Base-by-base conservation (phyloP, 768 basidiomycete genomes). In the Leccinum obscurum region DNA sequence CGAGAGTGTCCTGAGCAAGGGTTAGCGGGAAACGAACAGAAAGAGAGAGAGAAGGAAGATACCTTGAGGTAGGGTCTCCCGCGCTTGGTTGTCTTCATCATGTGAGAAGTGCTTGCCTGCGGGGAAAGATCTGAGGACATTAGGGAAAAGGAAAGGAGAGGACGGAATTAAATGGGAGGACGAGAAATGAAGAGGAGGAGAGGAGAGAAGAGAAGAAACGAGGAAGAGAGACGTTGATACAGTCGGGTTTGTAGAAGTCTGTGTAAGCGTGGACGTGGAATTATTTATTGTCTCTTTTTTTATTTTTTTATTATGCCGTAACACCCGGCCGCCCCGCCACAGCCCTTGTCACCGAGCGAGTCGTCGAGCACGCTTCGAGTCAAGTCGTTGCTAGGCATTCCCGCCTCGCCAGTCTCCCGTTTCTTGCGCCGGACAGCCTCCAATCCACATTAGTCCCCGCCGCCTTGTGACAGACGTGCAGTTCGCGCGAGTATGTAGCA, bases 61-160 rank as follows among this genome's bases (percentile, higher is more conserved):
- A 91, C 95, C 86, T 95, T 96, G 75, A 95, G 84, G 75, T 88
- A 97, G 14, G 95, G 95, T 67, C 95, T 84, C 62, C 95, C 95
- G 71, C 95, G 87, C 81, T 93, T 93, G 72, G 95, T 96, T 14
- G 92, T 96, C 85, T 96, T 95, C 95, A 98, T 97, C 92, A 96
- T 92, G 76, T 96, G 95, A 28, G 92, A 93, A 46, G 90, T 86
- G 64, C 84, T 85, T 46, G 85, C 80, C 67, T 83, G 82, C 32
- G 82, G 77, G 73, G 69, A 68, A n/a, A 51, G 35, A 68, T 69
- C 70, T 55, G 76, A 56, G 53, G 78, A 66, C 80, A 78, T 80
- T 44, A 67, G 68, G 59, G 55, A 61, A 62, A 64, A 61, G 67
- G 67, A 69, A 69, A 49, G 24, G 48, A 57, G 66, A 59, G 62